Base-by-base conservation (phyloP, 2,329 filamentous ascomycete genomes). In the Colletotrichum viniferum region DNA sequence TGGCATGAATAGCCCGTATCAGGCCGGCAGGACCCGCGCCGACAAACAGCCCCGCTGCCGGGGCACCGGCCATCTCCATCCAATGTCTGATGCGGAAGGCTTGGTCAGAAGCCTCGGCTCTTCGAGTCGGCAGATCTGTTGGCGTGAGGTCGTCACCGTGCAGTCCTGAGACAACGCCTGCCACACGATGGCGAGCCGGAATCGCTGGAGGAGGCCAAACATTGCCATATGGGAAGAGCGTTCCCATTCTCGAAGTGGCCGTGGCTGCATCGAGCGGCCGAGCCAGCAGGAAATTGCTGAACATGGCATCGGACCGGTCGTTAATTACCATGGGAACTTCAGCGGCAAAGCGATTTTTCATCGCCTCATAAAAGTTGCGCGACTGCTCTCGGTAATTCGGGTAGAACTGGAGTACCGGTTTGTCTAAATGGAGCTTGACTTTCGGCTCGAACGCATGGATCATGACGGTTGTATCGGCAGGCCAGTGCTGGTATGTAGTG, bases 161-260 rank as follows among this genome's bases (percentile, higher is more conserved):
- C 68, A 79, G 62, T 65, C 82, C 79, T 28, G 79, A 78, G 60
- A 79, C 78, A 16, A 79, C 78, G 26, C 86, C 85, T 2, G 82
- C 78, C 6, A 90, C 87, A 28, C 92, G 92, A 26, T 91, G 85
- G 1, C 83, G 79, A 4, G 93, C 90, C 0, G 95, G 95, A 14
- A 98, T 90, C 1, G 87, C 89, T 1, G 89, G 87, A 1, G 96
- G 94, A 9, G 96, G 96, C 96, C 96, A 98, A 12, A 96, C 83
- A n/a, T 86, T 82, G 62, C 86, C 86, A 73, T 90, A 90, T 32
- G 85, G 87, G 72, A 85, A 89, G 4, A 77, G 77, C 2, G 74
- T 56, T 6, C 38, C 73, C 60, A 83, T 76, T 72, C 80, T 78
- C 76, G 84, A 73, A 71, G 84, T 73, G 63, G 85, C 78, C 62